Evolutionary conservation across 208 protist species (phyloP).

Genomic region (Leishmania amazonensis): DNA sequence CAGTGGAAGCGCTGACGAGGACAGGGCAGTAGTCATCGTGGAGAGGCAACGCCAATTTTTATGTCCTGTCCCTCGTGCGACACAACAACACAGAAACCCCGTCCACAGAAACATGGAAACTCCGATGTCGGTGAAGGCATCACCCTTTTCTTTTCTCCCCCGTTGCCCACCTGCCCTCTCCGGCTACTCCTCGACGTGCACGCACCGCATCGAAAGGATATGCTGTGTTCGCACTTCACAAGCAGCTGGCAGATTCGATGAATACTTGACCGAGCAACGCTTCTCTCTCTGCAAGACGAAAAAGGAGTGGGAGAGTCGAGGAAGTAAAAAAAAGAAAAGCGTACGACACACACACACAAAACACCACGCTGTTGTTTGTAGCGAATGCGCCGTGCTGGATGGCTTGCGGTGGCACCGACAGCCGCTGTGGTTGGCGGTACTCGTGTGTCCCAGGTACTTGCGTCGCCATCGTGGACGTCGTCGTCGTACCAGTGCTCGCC

Average conservation of each 20-base stretch:
- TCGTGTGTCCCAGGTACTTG: neutral
- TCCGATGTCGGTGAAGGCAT: neutral
- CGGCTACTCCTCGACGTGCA: neutral
- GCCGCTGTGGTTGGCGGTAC: too few species aligned
- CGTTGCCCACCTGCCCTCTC: neutral
- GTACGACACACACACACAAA: neutral
- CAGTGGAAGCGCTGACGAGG: neutral
- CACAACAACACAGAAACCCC: neutral
- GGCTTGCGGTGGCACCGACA: neutral
- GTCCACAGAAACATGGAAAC: neutral
- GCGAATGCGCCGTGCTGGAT: neutral
- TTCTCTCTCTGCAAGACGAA: neutral
- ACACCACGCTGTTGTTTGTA: neutral
- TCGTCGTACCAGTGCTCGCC: neutral
- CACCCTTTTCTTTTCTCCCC: neutral
- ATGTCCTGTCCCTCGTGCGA: neutral
- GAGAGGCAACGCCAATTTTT: neutral
- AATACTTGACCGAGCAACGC: neutral
- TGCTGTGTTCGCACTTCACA: neutral
- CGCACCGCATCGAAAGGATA: neutral
- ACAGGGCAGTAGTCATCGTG: neutral
- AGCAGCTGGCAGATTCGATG: neutral
- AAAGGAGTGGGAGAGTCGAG: neutral
- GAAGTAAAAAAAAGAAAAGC: neutral
- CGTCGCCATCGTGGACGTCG: neutral